These are phyloP conservation scores for Sideroxylon spinosum DNA, from an alignment of 179 eudicot genomes.

Conservation along the genomic window DNA sequence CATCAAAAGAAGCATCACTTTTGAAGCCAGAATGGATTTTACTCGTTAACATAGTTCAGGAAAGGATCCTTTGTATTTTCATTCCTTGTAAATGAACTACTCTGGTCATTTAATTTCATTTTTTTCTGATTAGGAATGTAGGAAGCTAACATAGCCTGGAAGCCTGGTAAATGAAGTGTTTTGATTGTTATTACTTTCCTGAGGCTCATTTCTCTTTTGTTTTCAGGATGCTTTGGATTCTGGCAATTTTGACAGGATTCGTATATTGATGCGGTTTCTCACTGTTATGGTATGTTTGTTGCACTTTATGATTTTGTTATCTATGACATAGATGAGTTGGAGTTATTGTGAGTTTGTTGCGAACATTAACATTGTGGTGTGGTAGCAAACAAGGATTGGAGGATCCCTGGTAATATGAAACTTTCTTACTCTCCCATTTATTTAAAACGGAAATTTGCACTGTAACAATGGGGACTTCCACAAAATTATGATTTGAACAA, in stretches of 20 bases:
- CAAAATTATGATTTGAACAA: background rate
- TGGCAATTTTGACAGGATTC: conserved; percentile 74
- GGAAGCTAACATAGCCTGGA: background rate
- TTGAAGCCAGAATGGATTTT: too few species aligned
- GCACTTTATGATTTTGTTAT: background rate
- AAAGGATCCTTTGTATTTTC: background rate
- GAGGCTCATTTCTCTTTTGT: conserved; percentile 17
- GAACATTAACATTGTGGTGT: background rate
- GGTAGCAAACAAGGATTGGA: background rate
- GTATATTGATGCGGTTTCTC: conserved; percentile 69
- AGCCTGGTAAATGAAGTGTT: background rate
- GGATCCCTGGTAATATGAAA: background rate
- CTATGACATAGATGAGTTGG: conserved; percentile 4
- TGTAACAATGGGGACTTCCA: background rate
- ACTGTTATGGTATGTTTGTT: conserved; percentile 70
- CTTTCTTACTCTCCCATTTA: background rate
- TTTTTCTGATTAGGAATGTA: background rate
- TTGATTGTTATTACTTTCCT: background rate
- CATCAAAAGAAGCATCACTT: too few species aligned
- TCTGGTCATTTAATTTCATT: background rate
- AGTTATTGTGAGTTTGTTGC: conserved; percentile 3
- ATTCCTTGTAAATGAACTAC: background rate
- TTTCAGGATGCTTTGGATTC: conserved; percentile 66
- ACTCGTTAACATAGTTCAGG: too few species aligned
- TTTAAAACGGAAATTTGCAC: background rate